These are phyloP conservation scores for Sporodiniella umbellata DNA, from an alignment of 371 early-diverging fungal genomes.

Conservation along the genomic window DNA sequence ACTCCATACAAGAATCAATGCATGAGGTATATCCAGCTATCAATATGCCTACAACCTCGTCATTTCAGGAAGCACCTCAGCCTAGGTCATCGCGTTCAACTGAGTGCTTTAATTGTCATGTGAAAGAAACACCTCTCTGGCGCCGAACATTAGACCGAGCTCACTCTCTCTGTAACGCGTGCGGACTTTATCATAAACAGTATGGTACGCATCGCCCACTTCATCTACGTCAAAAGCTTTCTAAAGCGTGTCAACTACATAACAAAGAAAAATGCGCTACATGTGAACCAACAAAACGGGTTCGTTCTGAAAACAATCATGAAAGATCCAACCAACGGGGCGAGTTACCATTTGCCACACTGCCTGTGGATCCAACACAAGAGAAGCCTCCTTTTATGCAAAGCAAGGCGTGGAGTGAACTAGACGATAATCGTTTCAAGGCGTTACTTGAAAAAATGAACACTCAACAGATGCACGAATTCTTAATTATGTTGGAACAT, in stretches of 20 bases:
- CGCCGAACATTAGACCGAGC: slow-evolving; percentile 72
- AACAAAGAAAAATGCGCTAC: slow-evolving; percentile 15
- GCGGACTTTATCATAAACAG: slow-evolving; percentile 79
- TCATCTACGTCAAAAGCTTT: slow-evolving; percentile 58
- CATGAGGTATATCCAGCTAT: no score
- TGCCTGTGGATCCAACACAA: slow-evolving; percentile 8
- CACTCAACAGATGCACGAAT: slow-evolving; percentile 52
- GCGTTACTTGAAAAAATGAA: slow-evolving; percentile 47
- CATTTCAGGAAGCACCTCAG: slow-evolving; percentile 29
- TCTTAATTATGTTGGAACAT: slow-evolving; percentile 50
- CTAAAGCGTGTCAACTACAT: no score
- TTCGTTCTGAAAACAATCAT: background rate
- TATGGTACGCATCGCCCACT: slow-evolving; percentile 70
- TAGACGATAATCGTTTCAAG: slow-evolving; percentile 45
- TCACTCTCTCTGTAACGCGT: slow-evolving; percentile 82
- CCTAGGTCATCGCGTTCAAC: slow-evolving; percentile 60
- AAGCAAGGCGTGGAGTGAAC: slow-evolving; percentile 41
- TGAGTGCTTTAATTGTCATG: slow-evolving; percentile 77
- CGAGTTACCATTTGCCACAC: slow-evolving; percentile 4
- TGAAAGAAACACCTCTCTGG: slow-evolving; percentile 83
- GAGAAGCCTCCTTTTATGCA: slow-evolving; percentile 6
- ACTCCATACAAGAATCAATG: slow-evolving; percentile 16
- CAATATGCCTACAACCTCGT: slow-evolving; percentile 17
- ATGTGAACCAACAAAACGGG: no score
- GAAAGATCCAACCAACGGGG: slow-evolving; percentile 1